phyloP scores from a whole-genome alignment of 1,139 yeast species.

The Geotrichum citri-aurantii region DNA sequence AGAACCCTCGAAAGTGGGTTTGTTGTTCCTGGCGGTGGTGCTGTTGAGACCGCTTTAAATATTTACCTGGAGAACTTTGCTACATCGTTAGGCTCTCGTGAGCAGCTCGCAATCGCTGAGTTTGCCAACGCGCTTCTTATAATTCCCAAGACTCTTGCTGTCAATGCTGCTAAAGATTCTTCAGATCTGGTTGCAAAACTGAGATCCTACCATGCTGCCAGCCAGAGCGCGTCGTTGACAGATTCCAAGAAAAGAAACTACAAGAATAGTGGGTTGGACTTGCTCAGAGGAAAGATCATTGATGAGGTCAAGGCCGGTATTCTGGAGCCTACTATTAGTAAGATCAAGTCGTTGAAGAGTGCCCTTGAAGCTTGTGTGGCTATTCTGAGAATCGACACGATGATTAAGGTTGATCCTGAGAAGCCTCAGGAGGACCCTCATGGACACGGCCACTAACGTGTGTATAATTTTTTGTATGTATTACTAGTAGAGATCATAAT shows the following conservation, averaged over 20 bases:
- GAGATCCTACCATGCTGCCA: conserved; percentile 93
- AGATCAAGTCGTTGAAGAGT: conserved; percentile 85
- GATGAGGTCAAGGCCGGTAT: conserved; percentile 83
- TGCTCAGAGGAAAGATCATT: conserved; percentile 84
- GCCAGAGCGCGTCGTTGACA: conserved; percentile 77
- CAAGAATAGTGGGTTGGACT: conserved; percentile 86
- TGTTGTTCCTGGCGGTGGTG: conserved; percentile 99
- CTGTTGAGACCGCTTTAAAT: conserved; percentile 93
- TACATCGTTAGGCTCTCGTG: conserved; percentile 95
- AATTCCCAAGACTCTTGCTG: conserved; percentile 95
- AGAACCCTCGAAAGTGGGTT: conserved; percentile 91
- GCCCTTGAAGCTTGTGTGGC: conserved; percentile 98
- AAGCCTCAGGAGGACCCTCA: conserved; percentile 75
- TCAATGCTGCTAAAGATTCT: conserved; percentile 96
- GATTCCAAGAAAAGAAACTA: conserved; percentile 80
- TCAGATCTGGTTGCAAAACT: conserved; percentile 91
- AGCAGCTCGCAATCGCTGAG: conserved; percentile 96
- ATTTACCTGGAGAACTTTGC: conserved; percentile 96
- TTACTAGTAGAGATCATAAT: background rate
- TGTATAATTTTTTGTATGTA: conserved; percentile 14
- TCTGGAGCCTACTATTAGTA: conserved; percentile 90
- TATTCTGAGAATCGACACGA: conserved; percentile 93
- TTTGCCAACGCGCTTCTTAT: conserved; percentile 85
- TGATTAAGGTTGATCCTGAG: conserved; percentile 96
- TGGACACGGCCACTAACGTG: conserved; percentile 26